These are phyloP conservation scores for Diversispora epigaea DNA, from an alignment of 192 early-diverging fungal species.

Conservation along the genomic window DNA sequence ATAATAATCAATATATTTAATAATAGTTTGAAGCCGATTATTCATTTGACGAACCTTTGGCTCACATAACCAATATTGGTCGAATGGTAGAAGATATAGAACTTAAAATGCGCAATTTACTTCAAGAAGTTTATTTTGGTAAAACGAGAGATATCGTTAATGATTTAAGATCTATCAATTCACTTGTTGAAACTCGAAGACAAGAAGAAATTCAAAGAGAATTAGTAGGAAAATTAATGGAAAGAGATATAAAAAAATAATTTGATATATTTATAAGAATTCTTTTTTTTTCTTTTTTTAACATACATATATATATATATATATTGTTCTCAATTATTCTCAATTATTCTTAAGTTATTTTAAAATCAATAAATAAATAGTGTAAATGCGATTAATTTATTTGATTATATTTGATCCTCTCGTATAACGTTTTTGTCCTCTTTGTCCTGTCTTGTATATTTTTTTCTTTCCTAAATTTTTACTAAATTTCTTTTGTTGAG, in stretches of 20 bases:
- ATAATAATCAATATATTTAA: conserved; percentile 1
- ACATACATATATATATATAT: too few species aligned
- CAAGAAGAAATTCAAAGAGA: conserved; percentile 80
- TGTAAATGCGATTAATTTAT: too few species aligned
- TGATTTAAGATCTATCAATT: conserved; percentile 77
- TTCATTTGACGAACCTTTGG: conserved; percentile 66
- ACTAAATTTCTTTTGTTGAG: too few species aligned
- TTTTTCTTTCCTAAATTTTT: too few species aligned
- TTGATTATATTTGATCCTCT: too few species aligned
- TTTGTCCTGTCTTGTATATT: too few species aligned
- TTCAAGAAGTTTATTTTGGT: conserved; percentile 97
- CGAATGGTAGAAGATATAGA: conserved; percentile 99
- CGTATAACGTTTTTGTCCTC: too few species aligned
- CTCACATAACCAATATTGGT: conserved; percentile 93
- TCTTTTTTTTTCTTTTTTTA: too few species aligned
- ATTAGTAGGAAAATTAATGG: conserved; percentile 71
- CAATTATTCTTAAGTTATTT: too few species aligned
- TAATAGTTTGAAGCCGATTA: conserved; percentile 78
- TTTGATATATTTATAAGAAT: not conserved
- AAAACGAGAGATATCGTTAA: conserved; percentile 97
- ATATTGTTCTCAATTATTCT: too few species aligned
- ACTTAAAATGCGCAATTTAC: conserved; percentile 89
- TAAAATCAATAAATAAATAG: too few species aligned
- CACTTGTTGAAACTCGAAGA: conserved; percentile 72
- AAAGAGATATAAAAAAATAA: conserved; percentile 33